Percentiles rank a stretch among this genome's conserved stretches.
Conservation (phyloP, 495 filamentous ascomycete genomes). For the Venustampulla echinocandica region DNA sequence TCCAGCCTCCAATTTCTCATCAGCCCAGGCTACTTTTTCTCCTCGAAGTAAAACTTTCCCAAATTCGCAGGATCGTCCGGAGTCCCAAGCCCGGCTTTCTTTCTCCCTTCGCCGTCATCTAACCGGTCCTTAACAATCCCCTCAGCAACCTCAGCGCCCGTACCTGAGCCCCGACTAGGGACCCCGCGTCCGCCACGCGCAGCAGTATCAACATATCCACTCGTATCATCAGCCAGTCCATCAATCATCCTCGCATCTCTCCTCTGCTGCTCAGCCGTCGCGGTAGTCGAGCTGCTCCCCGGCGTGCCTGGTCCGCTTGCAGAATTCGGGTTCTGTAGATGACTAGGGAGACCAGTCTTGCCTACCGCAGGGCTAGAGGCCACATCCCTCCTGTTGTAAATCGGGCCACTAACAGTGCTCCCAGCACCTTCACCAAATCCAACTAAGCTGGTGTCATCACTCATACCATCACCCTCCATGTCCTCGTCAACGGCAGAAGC, state of each 20-base stretch:
- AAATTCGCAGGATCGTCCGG: conserved; percentile 33
- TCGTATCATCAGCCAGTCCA: conserved; percentile 14
- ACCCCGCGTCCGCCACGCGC: conserved; percentile 8
- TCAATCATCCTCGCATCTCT: conserved; percentile 22
- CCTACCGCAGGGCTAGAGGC: conserved; percentile 11
- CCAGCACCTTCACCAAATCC: conserved; percentile 83
- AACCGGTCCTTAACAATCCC: conserved; percentile 44
- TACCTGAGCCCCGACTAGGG: background rate
- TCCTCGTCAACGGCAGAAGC: conserved; percentile 44
- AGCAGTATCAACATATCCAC: conserved; percentile 15
- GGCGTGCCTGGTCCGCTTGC: conserved; percentile 4
- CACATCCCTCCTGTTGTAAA: conserved; percentile 33
- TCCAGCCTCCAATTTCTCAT: too few relatives aligned
- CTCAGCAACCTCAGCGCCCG: conserved; percentile 32
- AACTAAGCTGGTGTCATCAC: conserved; percentile 74
- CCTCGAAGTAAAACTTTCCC: conserved; percentile 48
- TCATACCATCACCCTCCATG: conserved; percentile 63
- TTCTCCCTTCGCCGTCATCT: conserved; percentile 31
- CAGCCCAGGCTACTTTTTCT: conserved; percentile 33
- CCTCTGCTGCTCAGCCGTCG: conserved; percentile 13
- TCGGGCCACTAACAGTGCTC: conserved; percentile 68
- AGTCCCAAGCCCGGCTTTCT: conserved; percentile 31
- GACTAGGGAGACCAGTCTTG: conserved; percentile 7
- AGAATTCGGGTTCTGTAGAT: conserved; percentile 2
- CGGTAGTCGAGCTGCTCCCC: conserved; percentile 7